These are phyloP conservation scores for Oropetium thomaeum DNA, from an alignment of 176 grass and related monocot genomes.

Conservation along the genomic window DNA sequence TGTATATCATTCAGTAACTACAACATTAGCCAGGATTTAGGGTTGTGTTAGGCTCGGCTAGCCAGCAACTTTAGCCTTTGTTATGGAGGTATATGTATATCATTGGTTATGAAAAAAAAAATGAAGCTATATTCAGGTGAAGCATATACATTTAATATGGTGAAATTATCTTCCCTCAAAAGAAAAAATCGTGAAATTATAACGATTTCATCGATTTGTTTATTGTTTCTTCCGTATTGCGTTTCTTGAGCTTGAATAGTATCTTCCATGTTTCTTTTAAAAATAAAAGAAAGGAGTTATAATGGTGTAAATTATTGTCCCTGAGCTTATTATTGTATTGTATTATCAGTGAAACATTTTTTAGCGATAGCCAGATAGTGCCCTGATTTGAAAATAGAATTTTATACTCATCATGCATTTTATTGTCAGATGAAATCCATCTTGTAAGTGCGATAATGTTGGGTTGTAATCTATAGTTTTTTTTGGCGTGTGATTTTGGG, in stretches of 20 bases:
- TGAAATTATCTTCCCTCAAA: no score
- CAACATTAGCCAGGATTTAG: no score
- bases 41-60: no score
- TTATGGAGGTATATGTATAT: no score
- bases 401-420: neutral
- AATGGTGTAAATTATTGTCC: neutral
- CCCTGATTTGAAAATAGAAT: neutral
- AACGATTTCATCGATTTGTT: neutral
- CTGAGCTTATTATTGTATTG: neutral
- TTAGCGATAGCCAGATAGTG: neutral
- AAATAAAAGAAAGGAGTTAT: neutral
- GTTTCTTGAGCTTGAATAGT: neutral
- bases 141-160: neutral
- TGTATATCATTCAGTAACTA: no score
- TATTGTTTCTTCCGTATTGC: neutral
- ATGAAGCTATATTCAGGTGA: slow-evolving; percentile 2
- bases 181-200: neutral
- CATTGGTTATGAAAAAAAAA: neutral
- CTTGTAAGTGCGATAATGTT: neutral
- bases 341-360: neutral
- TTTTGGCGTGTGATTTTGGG: neutral
- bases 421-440: neutral
- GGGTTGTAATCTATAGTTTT: neutral
- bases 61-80: no score
- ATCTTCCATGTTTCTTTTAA: neutral